These are phyloP conservation scores for Aspergillus nidulans DNA, from an alignment of 495 filamentous ascomycete species.

Conservation along the genomic window DNA sequence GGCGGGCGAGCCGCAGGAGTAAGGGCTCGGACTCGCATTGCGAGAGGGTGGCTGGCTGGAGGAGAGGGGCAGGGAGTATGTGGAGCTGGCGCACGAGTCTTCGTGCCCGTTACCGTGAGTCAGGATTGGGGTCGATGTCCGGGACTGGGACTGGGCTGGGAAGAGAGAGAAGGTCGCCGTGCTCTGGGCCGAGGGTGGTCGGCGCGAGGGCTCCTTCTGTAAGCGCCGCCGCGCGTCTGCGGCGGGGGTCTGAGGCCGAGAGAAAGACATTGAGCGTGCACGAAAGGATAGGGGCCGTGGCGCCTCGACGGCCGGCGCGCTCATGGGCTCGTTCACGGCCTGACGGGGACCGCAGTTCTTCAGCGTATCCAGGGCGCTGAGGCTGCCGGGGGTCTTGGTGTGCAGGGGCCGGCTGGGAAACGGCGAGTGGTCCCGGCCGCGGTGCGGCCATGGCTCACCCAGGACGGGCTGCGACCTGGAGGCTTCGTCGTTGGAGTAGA, in stretches of 20 bases:
- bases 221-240: slow-evolving; percentile 22
- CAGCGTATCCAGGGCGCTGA: slow-evolving; percentile 10
- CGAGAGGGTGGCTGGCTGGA: slow-evolving; percentile 25
- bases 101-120: no score
- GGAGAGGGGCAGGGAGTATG: slow-evolving; percentile 6
- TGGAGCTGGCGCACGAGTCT: slow-evolving; percentile 19
- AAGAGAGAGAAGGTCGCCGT: slow-evolving; percentile 24
- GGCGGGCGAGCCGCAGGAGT: slow-evolving; percentile 12
- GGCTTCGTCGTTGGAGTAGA: neutral
- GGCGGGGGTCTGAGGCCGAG: slow-evolving; percentile 25
- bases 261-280: slow-evolving; percentile 20
- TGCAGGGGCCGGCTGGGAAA: neutral
- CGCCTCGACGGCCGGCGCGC: slow-evolving; percentile 26
- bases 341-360: neutral
- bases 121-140: neutral
- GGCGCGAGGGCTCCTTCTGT: slow-evolving; percentile 18
- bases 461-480: slow-evolving; percentile 15
- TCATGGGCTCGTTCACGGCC: slow-evolving; percentile 17
- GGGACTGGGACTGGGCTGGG: slow-evolving; percentile 14
- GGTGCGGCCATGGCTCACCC: slow-evolving; percentile 2
- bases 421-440: neutral
- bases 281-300: slow-evolving; percentile 16
- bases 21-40: slow-evolving; percentile 17
- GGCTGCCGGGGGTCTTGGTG: slow-evolving; percentile 7
- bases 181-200: slow-evolving; percentile 29